Base-by-base conservation (phyloP, 1,139 yeast species). In the Suhomyces ambrosiae region DNA sequence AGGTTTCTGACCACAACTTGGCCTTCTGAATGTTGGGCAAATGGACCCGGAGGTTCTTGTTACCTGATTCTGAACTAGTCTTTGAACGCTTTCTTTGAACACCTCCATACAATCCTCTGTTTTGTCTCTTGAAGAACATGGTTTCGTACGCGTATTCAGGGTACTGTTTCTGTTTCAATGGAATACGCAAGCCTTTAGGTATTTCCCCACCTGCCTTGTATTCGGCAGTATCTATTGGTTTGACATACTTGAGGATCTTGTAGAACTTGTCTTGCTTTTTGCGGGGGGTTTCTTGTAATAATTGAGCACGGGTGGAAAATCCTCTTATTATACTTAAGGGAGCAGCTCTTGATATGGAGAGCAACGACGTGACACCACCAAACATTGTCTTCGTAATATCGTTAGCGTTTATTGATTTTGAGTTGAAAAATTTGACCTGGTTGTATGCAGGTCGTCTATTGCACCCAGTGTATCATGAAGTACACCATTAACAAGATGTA, bases 101-200 rank as follows among this genome's bases (percentile, higher is more conserved):
- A 12, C 97, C 97, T 16, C 97, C 98, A 59, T 78, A 90, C 33
- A 92, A 73, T 7, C 97, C 97, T 41, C 84, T 69, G 60, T 90
- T 87, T 51, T 90, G 82, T 62, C 90, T 84, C 60, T 89, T 89
- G 68, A 82, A 90, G 48, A 80, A 72, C 40, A 72, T 66, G 3
- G 96, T 73, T 45, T 86, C 90, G 60, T 83, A 90, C 37, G 88
- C 85, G 61, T 92, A 92, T 12, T 76, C 82, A 10, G 98, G 97
- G 54, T 76, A 76, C 40, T 68, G 55, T 24, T 71, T 65, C 37
- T 64, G 65, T 41, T 67, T 57, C 35, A 61, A 56, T 30, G 89
- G 87, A 38, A 83, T 64, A 42, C 61, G 44, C 16, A 63, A 44
- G 3, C 63, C 61, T 14, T 52, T 46, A 3, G 63, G 61, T 23